Conservation (phyloP, 2,329 filamentous ascomycete species). For the Diplocarpon mali region DNA sequence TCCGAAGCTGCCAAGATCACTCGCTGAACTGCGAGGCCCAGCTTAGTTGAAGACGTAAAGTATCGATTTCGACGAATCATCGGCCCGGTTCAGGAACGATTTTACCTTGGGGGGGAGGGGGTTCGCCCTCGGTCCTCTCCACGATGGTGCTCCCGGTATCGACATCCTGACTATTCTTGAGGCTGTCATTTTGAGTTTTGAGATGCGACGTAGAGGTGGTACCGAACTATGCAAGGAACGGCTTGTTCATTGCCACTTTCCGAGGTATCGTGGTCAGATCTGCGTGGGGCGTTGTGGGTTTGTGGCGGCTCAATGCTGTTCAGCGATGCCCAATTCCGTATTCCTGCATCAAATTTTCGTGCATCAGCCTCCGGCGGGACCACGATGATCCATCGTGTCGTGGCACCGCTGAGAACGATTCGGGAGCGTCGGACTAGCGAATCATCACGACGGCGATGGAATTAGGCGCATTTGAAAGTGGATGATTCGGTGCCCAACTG, state of each 20-base stretch:
- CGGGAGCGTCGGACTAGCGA: slow-evolving; percentile 6
- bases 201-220: no score
- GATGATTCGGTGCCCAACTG: slow-evolving; percentile 7
- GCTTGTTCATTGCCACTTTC: slow-evolving; percentile 3
- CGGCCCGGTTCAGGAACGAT: not conserved
- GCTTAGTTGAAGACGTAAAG: not conserved
- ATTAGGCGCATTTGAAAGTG: slow-evolving; percentile 11
- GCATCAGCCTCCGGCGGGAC: slow-evolving; percentile 9
- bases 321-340: slow-evolving; percentile 1
- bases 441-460: slow-evolving; percentile 7
- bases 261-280: slow-evolving; percentile 4
- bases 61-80: not conserved
- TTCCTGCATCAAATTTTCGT: not conserved
- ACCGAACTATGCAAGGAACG: slow-evolving; percentile 9
- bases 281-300: no score
- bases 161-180: no score
- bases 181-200: no score
- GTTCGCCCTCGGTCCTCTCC: no score
- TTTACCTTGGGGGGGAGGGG: no score
- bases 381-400: slow-evolving; percentile 5
- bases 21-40: slow-evolving; percentile 16
- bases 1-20: slow-evolving; percentile 20
- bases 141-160: no score
- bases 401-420: slow-evolving; percentile 13
- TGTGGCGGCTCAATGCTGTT: not conserved